Conservation (phyloP, 2,329 filamentous ascomycete species). For the Paecilomyces niveus region DNA sequence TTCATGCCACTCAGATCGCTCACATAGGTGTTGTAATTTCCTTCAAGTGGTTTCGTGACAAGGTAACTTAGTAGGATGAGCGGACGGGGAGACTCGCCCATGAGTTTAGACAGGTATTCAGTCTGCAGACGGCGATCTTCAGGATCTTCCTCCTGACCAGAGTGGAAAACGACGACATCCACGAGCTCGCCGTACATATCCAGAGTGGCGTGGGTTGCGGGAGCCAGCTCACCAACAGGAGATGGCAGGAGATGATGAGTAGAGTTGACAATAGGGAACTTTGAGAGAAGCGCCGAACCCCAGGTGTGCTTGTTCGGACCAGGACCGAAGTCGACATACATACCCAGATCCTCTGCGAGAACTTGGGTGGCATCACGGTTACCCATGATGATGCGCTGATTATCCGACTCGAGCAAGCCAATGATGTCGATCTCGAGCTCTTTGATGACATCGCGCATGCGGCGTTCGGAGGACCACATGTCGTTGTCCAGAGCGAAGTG, state of each 20-base stretch:
- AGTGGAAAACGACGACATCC: conserved; percentile 97
- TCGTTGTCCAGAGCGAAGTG: conserved; percentile 97
- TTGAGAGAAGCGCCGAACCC: conserved; percentile 86
- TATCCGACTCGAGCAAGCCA: conserved; percentile 86
- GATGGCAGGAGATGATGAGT: conserved; percentile 92
- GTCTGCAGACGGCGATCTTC: conserved; percentile 53
- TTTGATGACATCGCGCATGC: conserved; percentile 83
- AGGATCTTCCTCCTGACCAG: conserved; percentile 2
- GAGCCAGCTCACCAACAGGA: conserved; percentile 88
- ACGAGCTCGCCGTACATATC: conserved; percentile 84
- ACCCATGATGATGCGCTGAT: conserved; percentile 98
- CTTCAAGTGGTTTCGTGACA: conserved; percentile 80
- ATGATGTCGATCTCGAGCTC: conserved; percentile 97
- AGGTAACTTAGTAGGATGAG: conserved; percentile 84
- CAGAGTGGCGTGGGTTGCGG: conserved; percentile 92
- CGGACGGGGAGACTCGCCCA: conserved; percentile 75
- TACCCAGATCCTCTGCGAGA: conserved; percentile 90
- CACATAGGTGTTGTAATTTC: conserved; percentile 96
- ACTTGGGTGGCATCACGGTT: conserved; percentile 95
- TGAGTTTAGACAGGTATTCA: conserved; percentile 77
- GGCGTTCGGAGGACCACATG: conserved; percentile 95
- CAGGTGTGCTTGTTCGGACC: conserved; percentile 99
- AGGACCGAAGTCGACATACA: conserved; percentile 97
- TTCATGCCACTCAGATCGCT: conserved; percentile 82
- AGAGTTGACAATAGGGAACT: conserved; percentile 95